Percentiles rank a stretch among this genome's conserved stretches.
These are phyloP conservation scores for Coniferiporia weirii DNA, from an alignment of 1,284 basidiomycete genomes.

Conservation along the genomic window DNA sequence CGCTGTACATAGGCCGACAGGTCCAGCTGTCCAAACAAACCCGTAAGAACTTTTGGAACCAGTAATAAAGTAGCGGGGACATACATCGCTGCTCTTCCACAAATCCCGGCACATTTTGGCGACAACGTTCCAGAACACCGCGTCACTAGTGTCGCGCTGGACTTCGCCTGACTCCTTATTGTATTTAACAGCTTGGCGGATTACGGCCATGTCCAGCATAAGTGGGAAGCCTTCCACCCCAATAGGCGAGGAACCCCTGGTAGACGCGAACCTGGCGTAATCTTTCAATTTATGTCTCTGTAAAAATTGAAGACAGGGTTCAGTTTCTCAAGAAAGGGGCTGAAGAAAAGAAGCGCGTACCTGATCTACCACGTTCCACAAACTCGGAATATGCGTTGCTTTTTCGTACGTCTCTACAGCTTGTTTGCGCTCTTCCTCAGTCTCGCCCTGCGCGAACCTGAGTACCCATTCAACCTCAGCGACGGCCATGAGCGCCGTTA, in stretches of 20 bases:
- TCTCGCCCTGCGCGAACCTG: not conserved
- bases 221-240: not conserved
- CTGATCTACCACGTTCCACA: slow-evolving; percentile 5
- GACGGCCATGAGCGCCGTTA: not conserved
- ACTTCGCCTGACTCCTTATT: not conserved
- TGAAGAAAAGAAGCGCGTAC: not conserved
- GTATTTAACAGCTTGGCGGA: not conserved
- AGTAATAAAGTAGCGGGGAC: not conserved
- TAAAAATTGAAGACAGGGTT: not conserved
- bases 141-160: not conserved
- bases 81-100: not conserved
- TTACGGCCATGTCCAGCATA: not conserved
- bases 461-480: slow-evolving; percentile 3
- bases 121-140: not conserved
- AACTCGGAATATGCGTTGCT: not conserved
- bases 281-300: slow-evolving; percentile 1
- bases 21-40: not conserved
- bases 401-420: not conserved
- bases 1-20: not conserved
- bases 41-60: not conserved
- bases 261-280: not conserved
- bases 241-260: not conserved
- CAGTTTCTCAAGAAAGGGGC: not conserved
- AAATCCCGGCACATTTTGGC: not conserved
- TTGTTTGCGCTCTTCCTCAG: not conserved